These are phyloP conservation scores for Thelonectria rubi DNA, from an alignment of 2,329 filamentous ascomycete genomes.

Conservation along the genomic window DNA sequence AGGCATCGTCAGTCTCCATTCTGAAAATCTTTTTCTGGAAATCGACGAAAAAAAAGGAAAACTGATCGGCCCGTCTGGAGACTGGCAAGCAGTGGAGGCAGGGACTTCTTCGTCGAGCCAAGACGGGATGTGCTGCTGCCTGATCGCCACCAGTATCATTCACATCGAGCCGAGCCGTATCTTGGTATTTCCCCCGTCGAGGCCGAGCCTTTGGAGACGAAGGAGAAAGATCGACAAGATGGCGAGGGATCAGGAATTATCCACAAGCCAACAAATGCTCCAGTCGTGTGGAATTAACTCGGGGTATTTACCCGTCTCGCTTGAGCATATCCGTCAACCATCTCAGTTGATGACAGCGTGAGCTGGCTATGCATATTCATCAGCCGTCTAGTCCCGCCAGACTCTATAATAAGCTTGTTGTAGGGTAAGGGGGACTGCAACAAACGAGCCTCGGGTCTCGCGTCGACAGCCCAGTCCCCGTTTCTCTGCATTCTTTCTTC, in stretches of 20 bases:
- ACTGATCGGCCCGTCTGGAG: background rate
- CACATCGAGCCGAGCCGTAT: background rate
- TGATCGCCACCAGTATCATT: background rate
- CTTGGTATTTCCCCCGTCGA: background rate
- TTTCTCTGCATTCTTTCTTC: background rate
- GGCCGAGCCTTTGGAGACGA: background rate
- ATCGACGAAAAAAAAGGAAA: background rate
- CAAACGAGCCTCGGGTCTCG: background rate
- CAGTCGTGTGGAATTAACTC: constrained; percentile 1
- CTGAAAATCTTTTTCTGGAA: background rate
- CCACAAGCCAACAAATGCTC: background rate
- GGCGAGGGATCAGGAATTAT: constrained; percentile 1
- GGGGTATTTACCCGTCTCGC: background rate
- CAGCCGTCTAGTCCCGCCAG: constrained; percentile 10
- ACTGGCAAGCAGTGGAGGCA: background rate
- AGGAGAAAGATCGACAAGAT: too few relatives aligned
- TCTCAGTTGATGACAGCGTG: constrained; percentile 5
- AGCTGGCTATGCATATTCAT: constrained; percentile 15
- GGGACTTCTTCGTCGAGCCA: background rate
- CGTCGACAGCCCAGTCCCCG: background rate
- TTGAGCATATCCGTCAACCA: constrained; percentile 9
- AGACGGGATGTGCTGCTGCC: background rate
- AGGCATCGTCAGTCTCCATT: too few relatives aligned
- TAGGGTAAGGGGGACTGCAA: background rate
- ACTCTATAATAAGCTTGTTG: constrained; percentile 2